phyloP scores from a whole-genome alignment of 2,329 filamentous ascomycete species.

The Cercospora zeae-maydis region DNA sequence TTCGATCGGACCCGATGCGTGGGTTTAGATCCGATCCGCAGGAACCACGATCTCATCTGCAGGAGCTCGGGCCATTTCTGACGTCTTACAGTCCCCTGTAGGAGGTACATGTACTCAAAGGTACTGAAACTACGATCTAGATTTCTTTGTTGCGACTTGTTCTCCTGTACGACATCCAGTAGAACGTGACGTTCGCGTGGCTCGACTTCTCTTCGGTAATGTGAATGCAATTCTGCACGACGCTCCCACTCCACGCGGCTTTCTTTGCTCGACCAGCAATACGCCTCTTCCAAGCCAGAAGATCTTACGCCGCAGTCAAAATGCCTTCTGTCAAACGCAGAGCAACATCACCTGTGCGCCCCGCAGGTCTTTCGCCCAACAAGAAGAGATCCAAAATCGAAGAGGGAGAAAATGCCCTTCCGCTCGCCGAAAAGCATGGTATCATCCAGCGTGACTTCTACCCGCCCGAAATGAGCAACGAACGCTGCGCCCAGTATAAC shows the following conservation, averaged over 20 bases:
- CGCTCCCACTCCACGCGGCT: background rate
- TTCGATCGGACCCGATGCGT: background rate
- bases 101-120: too few relatives aligned
- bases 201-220: background rate
- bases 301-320: background rate
- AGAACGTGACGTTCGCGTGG: background rate
- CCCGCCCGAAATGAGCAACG: slow-evolving; percentile 79
- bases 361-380: slow-evolving; percentile 13
- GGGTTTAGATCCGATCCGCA: slow-evolving; percentile 1
- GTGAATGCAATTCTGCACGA: background rate
- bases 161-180: background rate
- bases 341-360: slow-evolving; percentile 33
- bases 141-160: background rate
- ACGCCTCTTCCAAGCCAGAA: background rate
- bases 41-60: background rate
- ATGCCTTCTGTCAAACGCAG: slow-evolving; percentile 32
- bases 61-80: background rate
- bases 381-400: slow-evolving; percentile 23
- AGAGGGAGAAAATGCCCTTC: slow-evolving; percentile 21
- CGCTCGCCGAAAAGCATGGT: slow-evolving; percentile 37
- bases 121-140: background rate
- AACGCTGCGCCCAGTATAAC: slow-evolving; percentile 70
- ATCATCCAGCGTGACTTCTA: slow-evolving; percentile 64
- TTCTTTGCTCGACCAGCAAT: background rate
- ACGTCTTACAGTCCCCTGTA: background rate